Percentiles rank a stretch among this genome's conserved stretches.
These are phyloP conservation scores for Ceratorhiza oryzae-sativae DNA, from an alignment of 1,284 basidiomycete genomes.

Conservation along the genomic window DNA sequence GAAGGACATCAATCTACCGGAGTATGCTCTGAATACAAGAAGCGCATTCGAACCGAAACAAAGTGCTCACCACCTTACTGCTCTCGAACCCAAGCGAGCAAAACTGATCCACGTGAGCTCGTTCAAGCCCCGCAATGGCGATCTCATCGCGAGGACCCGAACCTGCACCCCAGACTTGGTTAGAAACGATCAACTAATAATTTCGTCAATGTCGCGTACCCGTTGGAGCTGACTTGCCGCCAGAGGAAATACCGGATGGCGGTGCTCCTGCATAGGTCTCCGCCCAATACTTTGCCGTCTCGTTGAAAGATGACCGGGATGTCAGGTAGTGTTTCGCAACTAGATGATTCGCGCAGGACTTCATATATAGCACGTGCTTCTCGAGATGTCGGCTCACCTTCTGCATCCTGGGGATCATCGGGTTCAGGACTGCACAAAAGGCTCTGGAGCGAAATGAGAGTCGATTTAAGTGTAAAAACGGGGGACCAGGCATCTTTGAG, in stretches of 20 bases:
- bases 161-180: conserved; percentile 63
- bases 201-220: neutral
- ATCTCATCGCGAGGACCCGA: conserved; percentile 41
- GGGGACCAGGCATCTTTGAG: conserved; percentile 92
- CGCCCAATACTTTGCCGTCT: conserved; percentile 95
- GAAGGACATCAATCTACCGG: conserved; percentile 82
- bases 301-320: conserved; percentile 85
- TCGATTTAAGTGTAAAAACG: conserved; percentile 95
- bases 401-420: conserved; percentile 96
- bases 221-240: neutral
- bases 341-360: conserved; percentile 41
- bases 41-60: conserved; percentile 43
- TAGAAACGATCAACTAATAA: neutral
- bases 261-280: conserved; percentile 85
- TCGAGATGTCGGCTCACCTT: conserved; percentile 54
- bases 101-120: conserved; percentile 64
- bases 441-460: conserved; percentile 93
- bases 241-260: neutral
- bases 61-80: conserved; percentile 79
- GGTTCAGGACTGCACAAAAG: conserved; percentile 97
- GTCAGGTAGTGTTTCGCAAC: conserved; percentile 97
- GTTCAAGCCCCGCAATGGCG: conserved; percentile 45
- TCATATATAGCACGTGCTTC: conserved; percentile 7
- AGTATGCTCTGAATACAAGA: neutral
- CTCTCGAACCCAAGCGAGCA: conserved; percentile 75